Base-by-base conservation (phyloP, 345 rosid species). In the Erucastrum elatum region DNA sequence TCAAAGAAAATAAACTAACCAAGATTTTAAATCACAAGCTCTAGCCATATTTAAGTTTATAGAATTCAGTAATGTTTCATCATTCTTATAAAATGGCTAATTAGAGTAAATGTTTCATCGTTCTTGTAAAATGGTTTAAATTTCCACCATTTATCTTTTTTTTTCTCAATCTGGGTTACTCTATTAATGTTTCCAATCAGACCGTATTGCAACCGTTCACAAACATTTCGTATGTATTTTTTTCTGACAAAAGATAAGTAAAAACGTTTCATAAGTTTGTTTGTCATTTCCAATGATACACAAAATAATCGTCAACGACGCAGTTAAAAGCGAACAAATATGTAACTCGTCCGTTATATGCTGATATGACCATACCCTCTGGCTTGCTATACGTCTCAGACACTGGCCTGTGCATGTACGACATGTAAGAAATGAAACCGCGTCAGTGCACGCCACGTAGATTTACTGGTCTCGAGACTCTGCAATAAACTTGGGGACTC, bases 391-490 rank as follows among this genome's bases (percentile, higher is more conserved):
- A 33, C 41, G 46, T 76, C 62, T 12, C 74, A 77, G 44, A 64
- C 60, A 39, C 70, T 70, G 63, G 15, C 41, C 9, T 78, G 17
- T 78, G 82, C 82, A 73, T 79, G 78, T 34, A 26, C 11, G 82
- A 74, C 82, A 78, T 68, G 73, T 72, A 79, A 67, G 15, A 10
- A 58, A 1, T 29, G 8, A 1, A 26, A n/a, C 27, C 2, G 4
- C 11, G 9, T 16, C 16, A 11, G 27, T 15, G 3, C 29, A 11
- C 12, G 65, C 77, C 82, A 61, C 78, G 82, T 79, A 13, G 34
- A n/a, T 34, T 73, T 68, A 16, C 46, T 15, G 1, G 25, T 34
- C 59, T 49, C 74, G 70, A 73, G 58, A 67, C n/a, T 25, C 63
- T 58, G 77, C 63, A 60, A 34, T 46, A 67, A 66, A 79, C 78